A percentile compares a stretch with the other conserved stretches of the same genome.
Conservation (phyloP, 1,139 yeast species). For the Saccharomyces hybrid region DNA sequence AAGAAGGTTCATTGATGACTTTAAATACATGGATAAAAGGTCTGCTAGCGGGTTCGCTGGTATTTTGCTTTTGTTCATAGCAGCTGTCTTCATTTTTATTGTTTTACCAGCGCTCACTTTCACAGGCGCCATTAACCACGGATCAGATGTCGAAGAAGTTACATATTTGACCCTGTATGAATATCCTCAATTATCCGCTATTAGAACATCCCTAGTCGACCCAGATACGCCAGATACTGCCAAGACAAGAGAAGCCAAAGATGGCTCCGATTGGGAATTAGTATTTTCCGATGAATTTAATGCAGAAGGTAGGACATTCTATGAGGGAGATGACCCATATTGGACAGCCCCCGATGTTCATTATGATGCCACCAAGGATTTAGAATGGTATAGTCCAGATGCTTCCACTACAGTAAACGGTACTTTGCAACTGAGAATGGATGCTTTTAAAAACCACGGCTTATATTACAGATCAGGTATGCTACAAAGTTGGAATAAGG, state of each 20-base stretch:
- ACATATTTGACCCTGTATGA: conserved; percentile 44
- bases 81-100: conserved; percentile 55
- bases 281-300: conserved; percentile 80
- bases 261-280: conserved; percentile 57
- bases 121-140: conserved; percentile 47
- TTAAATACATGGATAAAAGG: conserved; percentile 51
- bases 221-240: conserved; percentile 68
- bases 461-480: conserved; percentile 73
- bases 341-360: conserved; percentile 69
- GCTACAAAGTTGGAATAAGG: conserved; percentile 75
- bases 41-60: conserved; percentile 55
- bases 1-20: conserved; percentile 49
- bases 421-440: conserved; percentile 53
- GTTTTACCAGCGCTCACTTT: conserved; percentile 67
- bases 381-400: conserved; percentile 86
- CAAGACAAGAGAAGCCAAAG: conserved; percentile 37
- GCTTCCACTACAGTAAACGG: conserved; percentile 66
- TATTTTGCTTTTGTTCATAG: conserved; percentile 48
- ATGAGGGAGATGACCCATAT: conserved; percentile 75
- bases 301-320: conserved; percentile 73
- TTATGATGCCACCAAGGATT: conserved; percentile 71
- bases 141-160: conserved; percentile 24
- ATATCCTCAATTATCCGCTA: conserved; percentile 53
- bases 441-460: conserved; percentile 63
- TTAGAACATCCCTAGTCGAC: conserved; percentile 58